phyloP scores from a whole-genome alignment of 1,284 basidiomycete genomes.

The Trichosporon inkin region DNA sequence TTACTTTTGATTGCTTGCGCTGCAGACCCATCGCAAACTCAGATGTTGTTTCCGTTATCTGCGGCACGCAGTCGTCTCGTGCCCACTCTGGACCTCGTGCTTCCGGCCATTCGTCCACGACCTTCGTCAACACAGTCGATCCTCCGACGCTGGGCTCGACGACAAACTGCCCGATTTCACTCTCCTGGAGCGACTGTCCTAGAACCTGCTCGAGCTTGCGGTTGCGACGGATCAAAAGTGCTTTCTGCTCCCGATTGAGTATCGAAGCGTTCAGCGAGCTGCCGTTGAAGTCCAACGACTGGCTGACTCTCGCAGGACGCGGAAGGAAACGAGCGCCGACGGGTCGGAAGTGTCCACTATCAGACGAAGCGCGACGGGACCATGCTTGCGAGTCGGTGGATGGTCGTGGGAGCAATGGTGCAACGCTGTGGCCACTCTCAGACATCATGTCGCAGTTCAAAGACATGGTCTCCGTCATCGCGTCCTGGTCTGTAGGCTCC shows the following conservation, averaged over 20 bases:
- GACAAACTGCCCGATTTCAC: slow-evolving; percentile 30
- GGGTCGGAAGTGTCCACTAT: not conserved
- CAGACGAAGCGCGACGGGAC: not conserved
- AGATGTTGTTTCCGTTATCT: not conserved
- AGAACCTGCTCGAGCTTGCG: slow-evolving; percentile 73
- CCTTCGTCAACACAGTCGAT: slow-evolving; percentile 19
- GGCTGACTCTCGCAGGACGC: slow-evolving; percentile 14
- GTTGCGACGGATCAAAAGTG: slow-evolving; percentile 65
- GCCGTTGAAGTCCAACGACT: not conserved
- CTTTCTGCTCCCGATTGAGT: slow-evolving; percentile 57
- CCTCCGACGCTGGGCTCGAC: slow-evolving; percentile 29
- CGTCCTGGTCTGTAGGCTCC: not conserved
- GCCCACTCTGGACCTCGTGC: slow-evolving; percentile 25
- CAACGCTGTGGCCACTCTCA: not conserved
- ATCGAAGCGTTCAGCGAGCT: slow-evolving; percentile 6
- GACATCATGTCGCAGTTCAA: not conserved
- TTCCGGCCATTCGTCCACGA: slow-evolving; percentile 25
- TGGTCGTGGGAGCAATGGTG: not conserved
- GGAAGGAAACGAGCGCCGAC: slow-evolving; percentile 22
- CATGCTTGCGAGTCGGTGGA: not conserved
- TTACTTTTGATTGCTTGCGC: not conserved
- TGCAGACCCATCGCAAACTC: not conserved
- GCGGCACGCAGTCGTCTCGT: slow-evolving; percentile 31
- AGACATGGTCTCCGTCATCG: not conserved
- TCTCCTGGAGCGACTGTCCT: slow-evolving; percentile 52